phyloP scores from a whole-genome alignment of 2,329 filamentous ascomycete genomes.

The Colletotrichum acutatum region DNA sequence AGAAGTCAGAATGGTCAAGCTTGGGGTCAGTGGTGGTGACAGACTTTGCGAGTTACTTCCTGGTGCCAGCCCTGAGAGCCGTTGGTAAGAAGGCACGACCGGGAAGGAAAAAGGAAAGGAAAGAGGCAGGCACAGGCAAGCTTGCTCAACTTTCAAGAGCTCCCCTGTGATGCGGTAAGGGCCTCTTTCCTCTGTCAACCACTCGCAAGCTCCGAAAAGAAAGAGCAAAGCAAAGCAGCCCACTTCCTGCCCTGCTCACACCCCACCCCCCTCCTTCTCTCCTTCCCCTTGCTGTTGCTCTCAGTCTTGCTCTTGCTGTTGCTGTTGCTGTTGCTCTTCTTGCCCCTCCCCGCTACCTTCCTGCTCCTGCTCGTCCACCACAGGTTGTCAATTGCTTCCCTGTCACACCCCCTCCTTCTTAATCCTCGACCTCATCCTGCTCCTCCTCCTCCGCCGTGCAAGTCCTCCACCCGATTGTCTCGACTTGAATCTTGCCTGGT shows the following conservation, averaged over 20 bases:
- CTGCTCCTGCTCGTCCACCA: background rate
- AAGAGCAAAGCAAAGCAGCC: slow-evolving; percentile 8
- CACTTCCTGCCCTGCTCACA: background rate
- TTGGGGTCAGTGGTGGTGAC: background rate
- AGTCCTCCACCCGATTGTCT: background rate
- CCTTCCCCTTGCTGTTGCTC: background rate
- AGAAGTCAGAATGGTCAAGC: background rate
- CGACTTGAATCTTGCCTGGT: slow-evolving; percentile 18
- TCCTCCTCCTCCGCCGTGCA: slow-evolving; percentile 4
- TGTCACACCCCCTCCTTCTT: slow-evolving; percentile 10
- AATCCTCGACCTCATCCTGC: slow-evolving; percentile 9
- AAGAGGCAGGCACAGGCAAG: slow-evolving; percentile 1
- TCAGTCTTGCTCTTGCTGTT: background rate
- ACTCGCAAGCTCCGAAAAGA: slow-evolving; percentile 33
- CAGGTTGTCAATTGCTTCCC: slow-evolving; percentile 8
- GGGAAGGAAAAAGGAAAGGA: background rate
- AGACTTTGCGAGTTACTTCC: background rate
- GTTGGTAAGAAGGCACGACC: background rate
- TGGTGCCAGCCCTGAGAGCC: background rate
- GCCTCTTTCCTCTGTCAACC: slow-evolving; percentile 19
- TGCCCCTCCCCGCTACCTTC: background rate
- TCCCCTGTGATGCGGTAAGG: slow-evolving; percentile 11
- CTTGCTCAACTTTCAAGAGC: slow-evolving; percentile 4
- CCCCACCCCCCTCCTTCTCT: slow-evolving; percentile 2
- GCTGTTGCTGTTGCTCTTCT: background rate